These are phyloP conservation scores for Austropuccinia psidii DNA, from an alignment of 1,284 basidiomycete genomes.

Conservation along the genomic window DNA sequence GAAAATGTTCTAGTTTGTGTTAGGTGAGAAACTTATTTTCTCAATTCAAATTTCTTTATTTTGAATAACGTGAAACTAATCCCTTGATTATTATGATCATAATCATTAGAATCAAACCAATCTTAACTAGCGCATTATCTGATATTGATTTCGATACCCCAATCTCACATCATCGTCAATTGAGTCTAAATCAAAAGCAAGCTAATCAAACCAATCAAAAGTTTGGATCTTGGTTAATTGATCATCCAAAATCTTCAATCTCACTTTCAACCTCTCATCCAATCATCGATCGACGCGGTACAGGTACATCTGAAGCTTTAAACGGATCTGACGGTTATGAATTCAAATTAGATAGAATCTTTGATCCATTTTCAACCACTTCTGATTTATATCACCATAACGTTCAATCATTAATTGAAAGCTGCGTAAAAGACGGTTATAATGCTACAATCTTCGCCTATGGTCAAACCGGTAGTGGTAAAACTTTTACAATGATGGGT, in stretches of 20 bases:
- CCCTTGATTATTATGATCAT: background rate
- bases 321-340: slow-evolving; percentile 36
- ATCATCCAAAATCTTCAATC: slow-evolving; percentile 2
- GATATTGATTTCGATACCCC: slow-evolving; percentile 37
- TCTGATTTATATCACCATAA: slow-evolving; percentile 17
- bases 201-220: no score
- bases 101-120: background rate
- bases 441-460: slow-evolving; percentile 95
- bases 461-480: slow-evolving; percentile 75
- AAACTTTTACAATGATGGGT: slow-evolving; percentile 67
- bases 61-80: background rate
- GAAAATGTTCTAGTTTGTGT: slow-evolving; percentile 36
- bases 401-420: slow-evolving; percentile 53
- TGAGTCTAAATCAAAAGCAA: background rate
- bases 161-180: background rate
- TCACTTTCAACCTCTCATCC: slow-evolving; percentile 34
- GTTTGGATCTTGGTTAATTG: slow-evolving; percentile 25
- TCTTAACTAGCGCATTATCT: slow-evolving; percentile 1
- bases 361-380: slow-evolving; percentile 18
- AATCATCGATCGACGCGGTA: slow-evolving; percentile 35
- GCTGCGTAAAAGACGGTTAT: slow-evolving; percentile 84
- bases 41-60: background rate
- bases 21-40: slow-evolving; percentile 5
- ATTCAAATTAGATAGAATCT: slow-evolving; percentile 28
- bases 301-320: slow-evolving; percentile 31